Evolutionary conservation across 2,329 filamentous ascomycete genomes (phyloP).

Genomic region (Fusarium protoensiforme): DNA sequence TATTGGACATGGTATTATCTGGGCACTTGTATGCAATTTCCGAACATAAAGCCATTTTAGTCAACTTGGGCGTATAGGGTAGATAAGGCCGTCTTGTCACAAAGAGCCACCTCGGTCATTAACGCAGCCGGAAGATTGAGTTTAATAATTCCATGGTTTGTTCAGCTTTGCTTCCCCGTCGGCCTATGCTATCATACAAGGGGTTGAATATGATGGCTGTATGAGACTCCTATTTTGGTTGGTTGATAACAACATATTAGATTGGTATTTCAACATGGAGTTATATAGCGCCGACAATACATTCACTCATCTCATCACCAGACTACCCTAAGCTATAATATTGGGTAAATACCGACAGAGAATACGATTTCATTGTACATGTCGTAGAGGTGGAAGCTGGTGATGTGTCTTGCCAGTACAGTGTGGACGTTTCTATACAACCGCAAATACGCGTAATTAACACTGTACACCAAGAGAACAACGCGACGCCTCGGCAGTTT

Average conservation of each 20-base stretch:
- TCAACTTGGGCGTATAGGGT: background rate
- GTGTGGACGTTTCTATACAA: background rate
- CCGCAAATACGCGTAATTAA: background rate
- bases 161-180: rapidly evolving
- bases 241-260: background rate
- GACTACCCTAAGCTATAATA: background rate
- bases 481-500: background rate
- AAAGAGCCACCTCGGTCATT: background rate
- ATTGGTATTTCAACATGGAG: too few relatives aligned
- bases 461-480: slow-evolving; percentile 5
- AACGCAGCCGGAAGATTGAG: background rate
- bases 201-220: background rate
- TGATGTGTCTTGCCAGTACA: background rate
- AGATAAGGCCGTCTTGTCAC: background rate
- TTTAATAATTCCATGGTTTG: background rate
- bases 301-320: background rate
- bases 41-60: background rate
- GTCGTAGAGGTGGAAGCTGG: background rate
- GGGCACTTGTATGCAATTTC: background rate
- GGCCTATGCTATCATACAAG: too few relatives aligned
- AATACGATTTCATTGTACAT: background rate
- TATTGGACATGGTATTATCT: too few relatives aligned
- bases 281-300: background rate
- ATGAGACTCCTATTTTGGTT: rapidly evolving
- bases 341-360: background rate